Evolutionary conservation across 306 rosid species (phyloP).

Genomic region (Cercis canadensis): DNA sequence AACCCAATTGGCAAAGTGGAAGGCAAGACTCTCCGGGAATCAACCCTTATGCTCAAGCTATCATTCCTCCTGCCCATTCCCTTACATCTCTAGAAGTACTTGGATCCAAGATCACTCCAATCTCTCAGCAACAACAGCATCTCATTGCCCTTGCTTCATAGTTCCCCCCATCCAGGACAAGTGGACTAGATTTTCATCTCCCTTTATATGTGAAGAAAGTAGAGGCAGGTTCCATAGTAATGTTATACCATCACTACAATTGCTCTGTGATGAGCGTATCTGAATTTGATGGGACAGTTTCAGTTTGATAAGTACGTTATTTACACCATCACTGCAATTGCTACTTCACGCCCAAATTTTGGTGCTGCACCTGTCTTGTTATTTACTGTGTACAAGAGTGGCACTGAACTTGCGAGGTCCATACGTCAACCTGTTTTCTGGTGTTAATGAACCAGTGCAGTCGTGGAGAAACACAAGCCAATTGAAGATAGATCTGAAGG

Average conservation of each 20-base stretch:
- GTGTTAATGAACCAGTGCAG: slow-evolving; percentile 2
- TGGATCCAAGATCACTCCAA: slow-evolving; percentile 47
- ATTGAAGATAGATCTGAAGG: slow-evolving; percentile 3
- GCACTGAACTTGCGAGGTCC: background rate
- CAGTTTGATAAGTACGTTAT: slow-evolving; percentile 20
- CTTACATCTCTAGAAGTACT: slow-evolving; percentile 46
- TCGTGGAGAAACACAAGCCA: background rate
- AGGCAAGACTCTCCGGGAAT: slow-evolving; percentile 43
- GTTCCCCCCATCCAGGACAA: slow-evolving; percentile 43
- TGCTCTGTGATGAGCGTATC: slow-evolving; percentile 54
- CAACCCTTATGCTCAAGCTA: slow-evolving; percentile 36
- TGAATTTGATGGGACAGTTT: slow-evolving; percentile 18
- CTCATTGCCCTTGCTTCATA: slow-evolving; percentile 46
- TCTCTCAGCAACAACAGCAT: slow-evolving; percentile 60
- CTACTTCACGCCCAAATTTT: slow-evolving; percentile 24
- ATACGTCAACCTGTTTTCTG: background rate
- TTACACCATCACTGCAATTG: slow-evolving; percentile 24
- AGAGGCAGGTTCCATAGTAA: slow-evolving; percentile 39
- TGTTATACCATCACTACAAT: slow-evolving; percentile 39
- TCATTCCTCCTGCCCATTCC: slow-evolving; percentile 38
- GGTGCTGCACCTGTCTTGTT: background rate
- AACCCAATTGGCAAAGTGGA: slow-evolving; percentile 60
- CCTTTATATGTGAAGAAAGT: slow-evolving; percentile 48
- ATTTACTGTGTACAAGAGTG: background rate
- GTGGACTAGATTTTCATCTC: slow-evolving; percentile 47